Evolutionary conservation across 768 basidiomycete genomes (phyloP).

Genomic region (Boletus eberwhitei): DNA sequence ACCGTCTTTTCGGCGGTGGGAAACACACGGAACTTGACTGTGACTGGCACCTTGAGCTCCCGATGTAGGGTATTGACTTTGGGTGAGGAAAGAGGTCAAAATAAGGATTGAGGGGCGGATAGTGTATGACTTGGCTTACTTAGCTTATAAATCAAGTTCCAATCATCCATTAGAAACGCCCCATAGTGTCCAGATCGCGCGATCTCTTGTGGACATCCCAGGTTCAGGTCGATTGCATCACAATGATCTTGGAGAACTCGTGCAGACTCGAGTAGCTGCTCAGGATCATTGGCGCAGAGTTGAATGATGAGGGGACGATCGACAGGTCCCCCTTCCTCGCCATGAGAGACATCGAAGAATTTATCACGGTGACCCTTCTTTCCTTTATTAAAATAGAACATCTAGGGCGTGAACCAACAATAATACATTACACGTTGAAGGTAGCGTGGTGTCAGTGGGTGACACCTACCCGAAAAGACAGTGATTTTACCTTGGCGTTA

Average conservation of each 20-base stretch:
- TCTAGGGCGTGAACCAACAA: conserved; percentile 35
- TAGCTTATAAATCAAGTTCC: conserved; percentile 81
- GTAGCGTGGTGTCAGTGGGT: background rate
- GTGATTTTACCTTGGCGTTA: conserved; percentile 67
- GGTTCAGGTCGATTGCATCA: conserved; percentile 93
- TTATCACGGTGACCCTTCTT: conserved; percentile 51
- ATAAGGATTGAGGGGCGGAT: background rate
- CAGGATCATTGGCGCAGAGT: conserved; percentile 90
- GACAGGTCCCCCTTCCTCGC: conserved; percentile 74
- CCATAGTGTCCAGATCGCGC: conserved; percentile 86
- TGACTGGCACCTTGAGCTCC: conserved; percentile 88
- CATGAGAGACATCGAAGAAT: conserved; percentile 63
- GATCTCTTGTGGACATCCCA: conserved; percentile 95
- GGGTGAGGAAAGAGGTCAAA: background rate
- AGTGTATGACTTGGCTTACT: conserved; percentile 43
- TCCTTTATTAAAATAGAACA: conserved; percentile 46
- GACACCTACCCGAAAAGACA: background rate
- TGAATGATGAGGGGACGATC: conserved; percentile 90
- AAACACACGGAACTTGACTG: conserved; percentile 94
- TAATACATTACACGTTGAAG: background rate
- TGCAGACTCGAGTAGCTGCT: conserved; percentile 74
- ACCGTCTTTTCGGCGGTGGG: conserved; percentile 83
- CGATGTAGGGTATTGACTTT: conserved; percentile 82
- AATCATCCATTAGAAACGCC: conserved; percentile 90
- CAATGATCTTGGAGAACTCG: conserved; percentile 71